Evolutionary conservation across 2,329 filamentous ascomycete species (phyloP).

Genomic region (Alternaria gansuensis): DNA sequence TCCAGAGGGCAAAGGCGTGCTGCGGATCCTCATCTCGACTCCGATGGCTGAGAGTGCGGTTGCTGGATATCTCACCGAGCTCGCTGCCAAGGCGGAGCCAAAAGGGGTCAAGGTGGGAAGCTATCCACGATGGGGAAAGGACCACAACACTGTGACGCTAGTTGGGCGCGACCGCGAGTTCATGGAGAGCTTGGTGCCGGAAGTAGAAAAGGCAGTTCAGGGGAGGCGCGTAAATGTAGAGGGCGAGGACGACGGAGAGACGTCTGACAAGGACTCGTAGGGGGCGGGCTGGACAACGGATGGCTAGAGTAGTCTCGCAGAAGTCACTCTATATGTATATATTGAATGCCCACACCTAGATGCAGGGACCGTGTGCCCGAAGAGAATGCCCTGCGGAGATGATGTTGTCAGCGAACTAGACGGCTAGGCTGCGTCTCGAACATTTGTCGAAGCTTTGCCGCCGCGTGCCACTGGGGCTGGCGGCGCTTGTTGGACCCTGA

Average conservation of each 20-base stretch:
- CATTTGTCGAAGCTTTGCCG: conserved; percentile 34
- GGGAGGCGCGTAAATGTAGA: conserved; percentile 75
- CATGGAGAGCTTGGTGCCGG: conserved; percentile 78
- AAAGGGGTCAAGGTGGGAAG: conserved; percentile 92
- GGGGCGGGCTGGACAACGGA: conserved; percentile 28
- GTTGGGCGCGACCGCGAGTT: conserved; percentile 78
- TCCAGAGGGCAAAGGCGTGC: conserved; percentile 81
- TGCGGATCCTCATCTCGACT: conserved; percentile 83
- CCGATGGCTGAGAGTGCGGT: conserved; percentile 86
- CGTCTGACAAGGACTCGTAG: conserved; percentile 51
- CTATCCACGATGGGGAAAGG: conserved; percentile 92
- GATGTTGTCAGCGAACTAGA: conserved; percentile 26
- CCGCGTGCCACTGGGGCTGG: conserved; percentile 14
- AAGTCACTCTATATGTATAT: conserved; percentile 13
- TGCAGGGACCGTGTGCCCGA: conserved; percentile 30
- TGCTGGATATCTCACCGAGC: conserved; percentile 80
- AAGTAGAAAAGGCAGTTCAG: conserved; percentile 79
- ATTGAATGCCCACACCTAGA: not conserved
- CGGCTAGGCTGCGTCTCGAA: conserved; percentile 42
- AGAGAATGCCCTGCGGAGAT: conserved; percentile 26
- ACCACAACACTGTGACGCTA: conserved; percentile 87
- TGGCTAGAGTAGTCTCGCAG: conserved; percentile 1
- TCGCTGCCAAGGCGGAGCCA: conserved; percentile 76
- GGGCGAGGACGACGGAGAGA: conserved; percentile 63
- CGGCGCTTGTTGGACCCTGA: conserved; percentile 4